Evolutionary conservation across 257 asterid species (phyloP).

Genomic region (Lantana camara): DNA sequence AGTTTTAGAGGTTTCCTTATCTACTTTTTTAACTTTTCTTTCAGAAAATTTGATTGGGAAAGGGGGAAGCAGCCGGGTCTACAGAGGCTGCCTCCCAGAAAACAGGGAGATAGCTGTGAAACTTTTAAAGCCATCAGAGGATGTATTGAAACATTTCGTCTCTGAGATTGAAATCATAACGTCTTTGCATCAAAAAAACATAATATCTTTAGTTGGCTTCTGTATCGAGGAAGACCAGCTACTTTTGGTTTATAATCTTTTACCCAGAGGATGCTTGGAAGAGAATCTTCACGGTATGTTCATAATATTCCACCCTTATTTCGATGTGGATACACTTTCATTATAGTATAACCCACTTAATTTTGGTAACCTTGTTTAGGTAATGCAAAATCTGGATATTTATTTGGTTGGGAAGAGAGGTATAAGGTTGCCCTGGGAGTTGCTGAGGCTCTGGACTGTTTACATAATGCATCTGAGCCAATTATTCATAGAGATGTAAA

Average conservation of each 20-base stretch:
- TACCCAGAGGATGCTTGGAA: slow-evolving; percentile 85
- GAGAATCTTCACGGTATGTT: slow-evolving; percentile 67
- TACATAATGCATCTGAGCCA: slow-evolving; percentile 61
- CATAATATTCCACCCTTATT: slow-evolving; percentile 22
- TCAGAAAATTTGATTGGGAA: slow-evolving; percentile 75
- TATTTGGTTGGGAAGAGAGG: slow-evolving; percentile 69
- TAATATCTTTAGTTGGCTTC: slow-evolving; percentile 71
- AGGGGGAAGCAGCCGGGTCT: slow-evolving; percentile 85
- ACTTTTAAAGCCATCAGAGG: slow-evolving; percentile 64
- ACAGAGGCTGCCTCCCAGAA: slow-evolving; percentile 64
- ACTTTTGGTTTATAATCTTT: slow-evolving; percentile 76
- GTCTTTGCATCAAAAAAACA: slow-evolving; percentile 60
- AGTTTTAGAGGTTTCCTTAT: slow-evolving; percentile 21
- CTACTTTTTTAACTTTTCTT: slow-evolving; percentile 16
- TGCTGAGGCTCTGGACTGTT: slow-evolving; percentile 72
- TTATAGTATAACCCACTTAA: slow-evolving; percentile 20
- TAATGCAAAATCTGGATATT: slow-evolving; percentile 36
- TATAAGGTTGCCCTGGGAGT: slow-evolving; percentile 78
- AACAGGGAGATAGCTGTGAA: slow-evolving; percentile 76
- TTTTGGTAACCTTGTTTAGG: slow-evolving; percentile 37
- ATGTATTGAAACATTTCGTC: slow-evolving; percentile 58
- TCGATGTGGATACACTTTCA: slow-evolving; percentile 8
- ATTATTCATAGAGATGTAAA: slow-evolving; percentile 86
- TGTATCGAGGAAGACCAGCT: slow-evolving; percentile 55
- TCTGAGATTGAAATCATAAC: slow-evolving; percentile 74